Percentiles rank a stretch among this genome's conserved stretches.
phyloP scores from a whole-genome alignment of 768 basidiomycete genomes.

The Cubamyces lactineus region DNA sequence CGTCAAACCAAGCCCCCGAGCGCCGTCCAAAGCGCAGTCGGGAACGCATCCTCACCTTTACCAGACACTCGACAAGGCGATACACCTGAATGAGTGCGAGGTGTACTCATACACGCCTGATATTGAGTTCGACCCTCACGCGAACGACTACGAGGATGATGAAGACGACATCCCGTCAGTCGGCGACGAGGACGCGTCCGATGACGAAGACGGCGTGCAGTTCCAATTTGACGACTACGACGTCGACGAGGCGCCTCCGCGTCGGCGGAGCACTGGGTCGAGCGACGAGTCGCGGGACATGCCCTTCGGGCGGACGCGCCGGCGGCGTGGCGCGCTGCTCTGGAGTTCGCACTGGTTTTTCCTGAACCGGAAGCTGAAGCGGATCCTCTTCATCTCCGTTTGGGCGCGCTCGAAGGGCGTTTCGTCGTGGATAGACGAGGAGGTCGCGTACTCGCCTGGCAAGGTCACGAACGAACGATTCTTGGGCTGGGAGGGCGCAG shows the following conservation, averaged over 20 bases:
- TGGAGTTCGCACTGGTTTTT: conserved; percentile 99
- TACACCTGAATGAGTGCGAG: conserved; percentile 90
- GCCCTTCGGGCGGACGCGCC: conserved; percentile 49
- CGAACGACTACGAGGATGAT: conserved; percentile 77
- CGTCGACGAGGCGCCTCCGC: conserved; percentile 52
- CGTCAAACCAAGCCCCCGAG: conserved; percentile 59
- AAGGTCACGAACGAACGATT: conserved; percentile 61
- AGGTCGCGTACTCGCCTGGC: conserved; percentile 37
- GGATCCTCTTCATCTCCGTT: conserved; percentile 88
- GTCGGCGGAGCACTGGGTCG: conserved; percentile 33
- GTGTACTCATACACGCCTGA: conserved; percentile 95
- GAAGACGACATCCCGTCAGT: conserved; percentile 73
- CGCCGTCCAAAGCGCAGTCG: conserved; percentile 72
- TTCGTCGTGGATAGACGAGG: conserved; percentile 46
- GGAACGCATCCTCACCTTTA: conserved; percentile 90
- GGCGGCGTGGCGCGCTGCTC: conserved; percentile 73
- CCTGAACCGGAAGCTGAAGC: conserved; percentile 88
- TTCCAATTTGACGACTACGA: conserved; percentile 86
- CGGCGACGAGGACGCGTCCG: conserved; percentile 65
- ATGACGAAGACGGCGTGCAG: conserved; percentile 63
- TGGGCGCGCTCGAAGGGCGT: conserved; percentile 82
- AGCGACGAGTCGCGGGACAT: conserved; percentile 29
- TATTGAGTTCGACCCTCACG: conserved; percentile 93
- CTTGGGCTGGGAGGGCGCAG: conserved; percentile 76
- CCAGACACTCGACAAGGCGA: conserved; percentile 85